Conservation (phyloP, 805 yeast species). For the Blastobotrys chiropterorum region DNA sequence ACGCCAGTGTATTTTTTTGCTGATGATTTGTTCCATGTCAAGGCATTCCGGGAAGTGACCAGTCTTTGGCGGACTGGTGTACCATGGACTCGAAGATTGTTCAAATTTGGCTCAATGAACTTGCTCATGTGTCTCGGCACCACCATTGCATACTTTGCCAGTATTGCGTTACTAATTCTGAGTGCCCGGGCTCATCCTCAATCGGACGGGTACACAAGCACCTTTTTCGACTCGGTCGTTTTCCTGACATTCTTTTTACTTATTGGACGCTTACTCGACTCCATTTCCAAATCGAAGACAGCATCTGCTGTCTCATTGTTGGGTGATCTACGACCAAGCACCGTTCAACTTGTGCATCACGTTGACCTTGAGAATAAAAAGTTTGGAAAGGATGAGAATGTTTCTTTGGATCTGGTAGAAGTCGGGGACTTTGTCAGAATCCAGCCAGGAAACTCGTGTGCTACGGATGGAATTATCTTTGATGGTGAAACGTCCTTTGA, state of each 20-base stretch:
- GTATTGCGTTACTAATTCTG: conserved; percentile 49
- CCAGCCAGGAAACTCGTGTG: conserved; percentile 39
- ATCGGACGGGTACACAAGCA: conserved; percentile 40
- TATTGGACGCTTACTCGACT: conserved; percentile 64
- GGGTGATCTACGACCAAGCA: conserved; percentile 44
- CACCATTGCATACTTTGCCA: conserved; percentile 61
- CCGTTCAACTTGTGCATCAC: conserved; percentile 40
- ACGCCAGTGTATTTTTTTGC: conserved; percentile 72
- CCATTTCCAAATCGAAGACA: conserved; percentile 59
- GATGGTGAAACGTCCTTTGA: conserved; percentile 76
- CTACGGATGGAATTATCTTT: conserved; percentile 73
- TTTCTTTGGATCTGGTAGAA: conserved; percentile 45
- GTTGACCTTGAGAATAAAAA: conserved; percentile 15
- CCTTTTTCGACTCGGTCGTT: conserved; percentile 75
- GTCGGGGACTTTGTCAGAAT: conserved; percentile 73
- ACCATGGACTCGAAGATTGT: conserved; percentile 48
- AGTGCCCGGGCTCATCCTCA: conserved; percentile 32
- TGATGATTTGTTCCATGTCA: conserved; percentile 64
- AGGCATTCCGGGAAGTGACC: conserved; percentile 54
- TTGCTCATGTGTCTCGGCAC: conserved; percentile 69
- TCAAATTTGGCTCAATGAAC: conserved; percentile 75
- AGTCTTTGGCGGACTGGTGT: conserved; percentile 53
- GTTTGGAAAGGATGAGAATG: conserved; percentile 12
- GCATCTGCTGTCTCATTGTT: conserved; percentile 56
- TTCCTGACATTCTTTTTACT: conserved; percentile 66